Evolutionary conservation across 192 early-diverging fungal genomes (phyloP).

Genomic region (Linnemannia schmuckeri): DNA sequence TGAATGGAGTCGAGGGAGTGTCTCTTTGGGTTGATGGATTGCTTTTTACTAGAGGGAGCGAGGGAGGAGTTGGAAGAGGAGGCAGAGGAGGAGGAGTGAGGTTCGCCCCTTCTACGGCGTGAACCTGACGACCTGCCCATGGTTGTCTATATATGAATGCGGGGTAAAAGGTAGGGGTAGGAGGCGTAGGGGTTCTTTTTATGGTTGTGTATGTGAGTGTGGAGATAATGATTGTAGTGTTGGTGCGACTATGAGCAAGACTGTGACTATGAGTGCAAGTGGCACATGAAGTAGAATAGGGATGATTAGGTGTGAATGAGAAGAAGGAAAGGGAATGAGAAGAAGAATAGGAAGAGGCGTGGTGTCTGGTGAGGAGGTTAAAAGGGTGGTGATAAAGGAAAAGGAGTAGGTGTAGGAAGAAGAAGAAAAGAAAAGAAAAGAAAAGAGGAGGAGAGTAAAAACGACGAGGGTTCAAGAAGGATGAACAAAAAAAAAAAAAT

Average conservation of each 20-base stretch:
- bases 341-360: not conserved
- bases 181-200: too few relatives aligned
- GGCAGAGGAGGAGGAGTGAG: slow-evolving; percentile 4
- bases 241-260: not conserved
- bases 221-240: not conserved
- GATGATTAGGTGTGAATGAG: not conserved
- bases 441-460: not conserved
- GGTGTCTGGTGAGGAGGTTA: too few relatives aligned
- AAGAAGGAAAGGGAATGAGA: too few relatives aligned
- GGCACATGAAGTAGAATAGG: not conserved
- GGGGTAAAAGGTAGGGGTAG: not conserved
- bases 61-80: slow-evolving; percentile 1
- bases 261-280: too few relatives aligned
- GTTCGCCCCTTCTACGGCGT: slow-evolving; percentile 1
- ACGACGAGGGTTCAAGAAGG: not conserved
- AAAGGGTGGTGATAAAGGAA: not conserved
- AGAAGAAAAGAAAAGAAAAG: not conserved
- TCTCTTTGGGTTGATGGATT: slow-evolving; percentile 18
- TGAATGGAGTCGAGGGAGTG: slow-evolving; percentile 25
- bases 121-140: not conserved
- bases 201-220: not conserved
- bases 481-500: not conserved
- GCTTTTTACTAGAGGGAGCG: slow-evolving; percentile 1
- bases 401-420: too few relatives aligned
- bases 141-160: not conserved